Percentiles rank a stretch among this genome's conserved stretches.
phyloP scores from a whole-genome alignment of 306 rosid species.

The Gillenia trifoliata region DNA sequence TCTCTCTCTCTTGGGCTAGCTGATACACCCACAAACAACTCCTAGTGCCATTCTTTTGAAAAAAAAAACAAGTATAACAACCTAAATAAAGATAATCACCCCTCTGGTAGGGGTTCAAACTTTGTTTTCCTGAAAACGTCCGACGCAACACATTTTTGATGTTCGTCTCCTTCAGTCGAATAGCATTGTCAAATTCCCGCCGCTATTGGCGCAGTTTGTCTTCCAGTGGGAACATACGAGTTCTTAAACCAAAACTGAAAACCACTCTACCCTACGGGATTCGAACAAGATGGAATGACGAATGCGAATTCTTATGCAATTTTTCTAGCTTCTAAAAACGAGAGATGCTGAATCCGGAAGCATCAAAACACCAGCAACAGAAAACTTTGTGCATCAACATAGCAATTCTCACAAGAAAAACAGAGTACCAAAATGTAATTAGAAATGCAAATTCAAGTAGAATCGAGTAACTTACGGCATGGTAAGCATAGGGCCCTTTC shows the following conservation, averaged over 20 bases:
- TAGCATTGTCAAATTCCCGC: too few relatives aligned
- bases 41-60: background rate
- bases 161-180: too few relatives aligned
- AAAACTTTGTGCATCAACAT: background rate
- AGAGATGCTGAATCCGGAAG: background rate
- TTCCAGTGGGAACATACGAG: too few relatives aligned
- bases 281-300: background rate
- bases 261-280: background rate
- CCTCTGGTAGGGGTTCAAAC: background rate
- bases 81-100: background rate
- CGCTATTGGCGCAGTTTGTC: too few relatives aligned
- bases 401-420: background rate
- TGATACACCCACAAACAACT: background rate
- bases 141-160: too few relatives aligned
- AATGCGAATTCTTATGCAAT: background rate
- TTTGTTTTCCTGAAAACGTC: background rate
- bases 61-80: too few relatives aligned
- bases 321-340: background rate
- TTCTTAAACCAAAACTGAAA: background rate
- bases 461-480: constrained; percentile 57
- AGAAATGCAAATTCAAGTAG: background rate
- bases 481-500: constrained; percentile 81
- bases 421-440: background rate
- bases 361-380: background rate
- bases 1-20: background rate